Conservation (phyloP, 495 filamentous ascomycete genomes). For the Aspergillus nidulans region DNA sequence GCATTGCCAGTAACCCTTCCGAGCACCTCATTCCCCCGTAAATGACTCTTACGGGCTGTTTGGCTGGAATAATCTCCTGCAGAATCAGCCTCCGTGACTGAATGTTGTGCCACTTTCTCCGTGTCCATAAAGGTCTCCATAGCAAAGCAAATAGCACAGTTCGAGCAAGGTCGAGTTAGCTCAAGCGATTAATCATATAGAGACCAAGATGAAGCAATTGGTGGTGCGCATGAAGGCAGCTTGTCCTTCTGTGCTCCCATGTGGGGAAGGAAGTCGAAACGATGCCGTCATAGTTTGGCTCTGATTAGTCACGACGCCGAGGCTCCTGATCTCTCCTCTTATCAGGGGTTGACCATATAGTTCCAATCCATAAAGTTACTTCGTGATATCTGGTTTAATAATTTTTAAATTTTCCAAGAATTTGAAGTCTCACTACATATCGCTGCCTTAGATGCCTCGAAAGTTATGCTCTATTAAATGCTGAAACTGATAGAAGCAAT, state of each 20-base stretch:
- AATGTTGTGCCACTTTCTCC: constrained; percentile 2
- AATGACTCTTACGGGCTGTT: neutral
- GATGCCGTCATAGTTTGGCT: neutral
- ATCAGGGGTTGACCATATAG: no score
- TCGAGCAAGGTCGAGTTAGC: neutral
- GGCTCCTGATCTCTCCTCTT: no score
- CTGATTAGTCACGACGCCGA: no score
- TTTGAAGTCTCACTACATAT: neutral
- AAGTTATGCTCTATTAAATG: neutral
- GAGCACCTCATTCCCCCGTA: neutral
- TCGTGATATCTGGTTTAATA: no score
- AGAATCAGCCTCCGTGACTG: neutral
- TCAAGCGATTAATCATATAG: neutral
- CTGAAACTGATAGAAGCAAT: neutral
- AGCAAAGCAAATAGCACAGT: neutral
- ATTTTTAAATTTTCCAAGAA: neutral
- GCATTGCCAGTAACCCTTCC: neutral
- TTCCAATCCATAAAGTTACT: no score
- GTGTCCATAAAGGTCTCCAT: constrained; percentile 5
- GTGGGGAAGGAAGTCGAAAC: neutral
- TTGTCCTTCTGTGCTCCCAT: no score
- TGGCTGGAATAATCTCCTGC: neutral
- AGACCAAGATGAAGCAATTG: neutral
- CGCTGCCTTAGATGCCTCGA: neutral
- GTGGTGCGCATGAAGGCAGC: neutral